Conservation (phyloP, 306 rosid genomes). For the Leucaena leucocephala region DNA sequence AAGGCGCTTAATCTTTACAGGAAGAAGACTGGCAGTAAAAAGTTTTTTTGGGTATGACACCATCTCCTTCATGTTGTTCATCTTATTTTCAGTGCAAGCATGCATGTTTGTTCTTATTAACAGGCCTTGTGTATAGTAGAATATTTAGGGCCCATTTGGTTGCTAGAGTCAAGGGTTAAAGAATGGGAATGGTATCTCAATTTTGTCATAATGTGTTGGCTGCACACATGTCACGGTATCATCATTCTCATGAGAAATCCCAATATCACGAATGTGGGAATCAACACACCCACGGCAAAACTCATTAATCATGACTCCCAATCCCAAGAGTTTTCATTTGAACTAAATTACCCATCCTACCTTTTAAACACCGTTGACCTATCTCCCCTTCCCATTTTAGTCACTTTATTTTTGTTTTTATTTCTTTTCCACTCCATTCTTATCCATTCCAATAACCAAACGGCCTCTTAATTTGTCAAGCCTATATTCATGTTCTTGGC, state of each 20-base stretch:
- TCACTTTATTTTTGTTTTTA: not conserved
- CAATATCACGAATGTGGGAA: not conserved
- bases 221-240: not conserved
- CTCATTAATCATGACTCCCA: not conserved
- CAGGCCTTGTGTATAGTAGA: not conserved
- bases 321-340: not conserved
- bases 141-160: not conserved
- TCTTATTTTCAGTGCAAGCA: not conserved
- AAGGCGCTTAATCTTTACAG: slow-evolving; percentile 96
- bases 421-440: not conserved
- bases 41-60: slow-evolving; percentile 86
- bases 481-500: slow-evolving; percentile 32
- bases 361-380: not conserved
- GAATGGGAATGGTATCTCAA: not conserved
- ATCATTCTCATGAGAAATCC: not conserved
- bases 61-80: slow-evolving; percentile 1
- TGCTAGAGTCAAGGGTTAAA: not conserved
- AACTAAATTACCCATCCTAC: not conserved
- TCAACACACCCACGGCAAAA: not conserved
- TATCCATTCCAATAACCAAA: not conserved
- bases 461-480: not conserved
- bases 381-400: not conserved
- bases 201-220: not conserved
- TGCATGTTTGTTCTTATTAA: slow-evolving; percentile 1
- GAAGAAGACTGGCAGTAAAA: slow-evolving; percentile 78